Conservation (phyloP, 192 early-diverging fungal species). For the Coemansia sp. region DNA sequence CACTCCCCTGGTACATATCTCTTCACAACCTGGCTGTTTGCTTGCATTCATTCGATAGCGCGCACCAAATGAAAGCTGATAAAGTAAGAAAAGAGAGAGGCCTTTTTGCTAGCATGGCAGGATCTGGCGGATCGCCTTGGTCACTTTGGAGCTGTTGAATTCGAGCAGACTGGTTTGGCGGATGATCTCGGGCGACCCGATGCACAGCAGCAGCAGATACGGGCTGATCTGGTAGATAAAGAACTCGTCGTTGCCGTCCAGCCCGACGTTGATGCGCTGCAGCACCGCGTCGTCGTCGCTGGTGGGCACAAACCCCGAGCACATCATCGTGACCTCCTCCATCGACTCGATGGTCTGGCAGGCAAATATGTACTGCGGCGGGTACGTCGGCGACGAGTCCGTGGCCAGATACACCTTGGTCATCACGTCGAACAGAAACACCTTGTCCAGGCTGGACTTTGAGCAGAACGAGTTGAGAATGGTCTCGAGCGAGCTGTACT, state of each 20-base stretch:
- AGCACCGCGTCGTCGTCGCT: conserved; percentile 14
- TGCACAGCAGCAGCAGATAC: conserved; percentile 29
- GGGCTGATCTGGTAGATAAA: conserved; percentile 42
- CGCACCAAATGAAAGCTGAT: no score
- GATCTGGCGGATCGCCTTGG: conserved; percentile 47
- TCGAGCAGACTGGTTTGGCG: conserved; percentile 43
- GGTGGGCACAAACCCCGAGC: conserved; percentile 20
- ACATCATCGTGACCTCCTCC: conserved; percentile 76
- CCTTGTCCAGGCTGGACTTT: conserved; percentile 95
- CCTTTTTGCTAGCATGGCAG: no score
- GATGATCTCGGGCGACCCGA: conserved; percentile 18
- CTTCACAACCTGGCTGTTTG: no score
- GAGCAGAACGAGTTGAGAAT: conserved; percentile 89
- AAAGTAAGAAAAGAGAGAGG: no score
- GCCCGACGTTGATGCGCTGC: conserved; percentile 21
- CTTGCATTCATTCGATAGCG: no score
- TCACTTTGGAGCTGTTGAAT: conserved; percentile 42
- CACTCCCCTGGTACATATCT: no score
- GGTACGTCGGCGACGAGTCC: conserved; percentile 84
- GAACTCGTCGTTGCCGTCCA: conserved; percentile 19
- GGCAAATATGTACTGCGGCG: conserved; percentile 87
- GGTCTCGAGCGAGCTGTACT: conserved; percentile 81
- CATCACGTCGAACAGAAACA: conserved; percentile 84
- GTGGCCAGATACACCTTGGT: conserved; percentile 95
- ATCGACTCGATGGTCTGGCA: conserved; percentile 93